A percentile compares a stretch with the other conserved stretches of the same genome.
These are phyloP conservation scores for Termitomyces sp. DNA, from an alignment of 768 basidiomycete species.

Conservation along the genomic window DNA sequence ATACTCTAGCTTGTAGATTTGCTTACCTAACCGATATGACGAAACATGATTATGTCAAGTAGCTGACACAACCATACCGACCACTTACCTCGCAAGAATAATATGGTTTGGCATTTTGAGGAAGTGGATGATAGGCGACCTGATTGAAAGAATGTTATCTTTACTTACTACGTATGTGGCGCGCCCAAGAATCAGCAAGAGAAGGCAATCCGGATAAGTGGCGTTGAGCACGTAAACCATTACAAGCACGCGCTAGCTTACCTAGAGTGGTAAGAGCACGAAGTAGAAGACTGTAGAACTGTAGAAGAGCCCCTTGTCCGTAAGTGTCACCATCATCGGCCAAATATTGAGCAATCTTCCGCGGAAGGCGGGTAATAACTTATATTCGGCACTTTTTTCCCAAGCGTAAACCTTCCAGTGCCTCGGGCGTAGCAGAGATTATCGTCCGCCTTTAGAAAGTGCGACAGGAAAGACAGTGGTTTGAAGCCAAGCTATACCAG, in stretches of 20 bases:
- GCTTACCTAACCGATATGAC: conserved; percentile 12
- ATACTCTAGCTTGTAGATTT: conserved; percentile 9
- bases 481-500: not conserved
- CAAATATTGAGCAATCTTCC: conserved; percentile 41
- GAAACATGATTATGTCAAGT: conserved; percentile 23
- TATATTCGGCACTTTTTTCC: conserved; percentile 35
- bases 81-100: conserved; percentile 7
- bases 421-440: conserved; percentile 32
- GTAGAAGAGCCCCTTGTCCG: conserved; percentile 25
- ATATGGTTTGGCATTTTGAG: conserved; percentile 17
- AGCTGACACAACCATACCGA: conserved; percentile 15
- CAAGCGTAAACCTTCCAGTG: conserved; percentile 39
- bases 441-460: conserved; percentile 22
- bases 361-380: conserved; percentile 41
- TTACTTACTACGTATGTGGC: conserved; percentile 26
- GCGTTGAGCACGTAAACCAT: conserved; percentile 39
- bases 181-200: conserved; percentile 22
- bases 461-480: conserved; percentile 6
- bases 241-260: conserved; percentile 29
- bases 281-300: conserved; percentile 24
- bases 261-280: conserved; percentile 20
- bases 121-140: conserved; percentile 18
- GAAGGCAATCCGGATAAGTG: conserved; percentile 39
- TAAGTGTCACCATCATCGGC: conserved; percentile 29
- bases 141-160: conserved; percentile 25